Base-by-base conservation (phyloP, 768 basidiomycete species). In the Leccinellum luteum region DNA sequence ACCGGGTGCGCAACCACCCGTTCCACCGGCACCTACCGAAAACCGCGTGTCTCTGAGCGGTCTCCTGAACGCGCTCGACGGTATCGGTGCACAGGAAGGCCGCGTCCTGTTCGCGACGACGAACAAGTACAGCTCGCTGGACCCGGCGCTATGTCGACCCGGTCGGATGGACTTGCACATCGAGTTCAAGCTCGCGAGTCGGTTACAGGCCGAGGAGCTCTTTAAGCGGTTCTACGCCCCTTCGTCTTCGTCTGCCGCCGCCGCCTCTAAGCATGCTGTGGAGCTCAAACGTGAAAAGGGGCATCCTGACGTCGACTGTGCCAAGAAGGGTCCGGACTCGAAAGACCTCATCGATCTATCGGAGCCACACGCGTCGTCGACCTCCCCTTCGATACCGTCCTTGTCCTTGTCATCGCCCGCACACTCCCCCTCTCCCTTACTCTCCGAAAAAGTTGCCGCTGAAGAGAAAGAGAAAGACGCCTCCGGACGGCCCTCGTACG, bases 141-240 rank as follows among this genome's bases (percentile, higher is more conserved):
- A 92, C 63, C 79, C 87, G 2, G 91, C 90, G 1, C 78, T 92
- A 25, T 82, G 81, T 64, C 84, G 90, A 44, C 86, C 90, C 1
- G 90, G 91, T 25, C 84, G 90, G 13, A 86, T 92, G 84, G 90
- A 92, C 66, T 66, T 91, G 19, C 87, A 90, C 62, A 74, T 92
- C 56, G 85, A 90, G 66, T 92, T 91, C 73, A 82, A 81, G 64
- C 77, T 85, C n/a, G 86, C 90, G 14, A 89, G 85, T 66, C 79
- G 74, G 57, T 83, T 79, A 72, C 90, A 92, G 62, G 85, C 85
- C 3, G 71, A 71, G 34, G 83, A 85, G 64, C 74, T 92, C 7
- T 92, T 84, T 70, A 79, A 74, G 31, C 77, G 80, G 55, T 92
- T 92, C 74, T 92, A 85, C 66, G 73, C 84, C 15, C 84, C 84